Base-by-base conservation (phyloP, 2,329 filamentous ascomycete genomes). In the Trichoderma sp. region DNA sequence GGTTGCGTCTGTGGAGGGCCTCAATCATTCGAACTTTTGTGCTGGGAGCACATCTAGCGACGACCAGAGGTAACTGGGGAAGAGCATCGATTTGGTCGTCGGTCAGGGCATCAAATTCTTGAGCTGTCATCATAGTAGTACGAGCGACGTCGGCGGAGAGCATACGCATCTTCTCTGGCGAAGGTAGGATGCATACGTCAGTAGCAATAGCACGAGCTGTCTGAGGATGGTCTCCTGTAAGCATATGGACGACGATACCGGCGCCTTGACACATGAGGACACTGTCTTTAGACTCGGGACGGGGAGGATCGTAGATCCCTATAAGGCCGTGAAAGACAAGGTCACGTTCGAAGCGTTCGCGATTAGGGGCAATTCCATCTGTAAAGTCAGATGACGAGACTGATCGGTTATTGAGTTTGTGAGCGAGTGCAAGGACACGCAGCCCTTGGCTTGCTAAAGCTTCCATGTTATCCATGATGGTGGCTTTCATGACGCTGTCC, bases 1-100 rank as follows among this genome's bases (percentile, higher is more conserved):
- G 80, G 35, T 83, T 82, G 52, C 88, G 84, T 22, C 89, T 83
- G 73, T 91, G 89, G 19, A 92, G 82, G n/a, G 89, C 89, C 68
- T 90, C 88, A 67, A 92, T 90, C 89, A 92, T 92, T 52, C 89
- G 85, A 10, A 91, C 89, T 74, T 92, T 92, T 4, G 90, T 92
- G 29, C 85, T 84, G 0, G 90, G 90, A 1, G 89, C 87, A 73
- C 89, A 92, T n/a, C 90, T 84, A 32, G 89, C 89, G 48, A 91
- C 87, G 2, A 91, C 89, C 2, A 91, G 79, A 1, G 89, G 89
- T 2, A 91, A 77, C 8, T 88, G 82, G 0, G 87, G 86, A 3
- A 91, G 82, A 0, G 76, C 74, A 68, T 92, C 89, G 19, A 91
- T 86, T 71, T 91, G 81, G 0, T 84, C 82, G 52, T 91, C 87